Percentiles rank a stretch among this genome's conserved stretches.
These are phyloP conservation scores for Suillus plorans DNA, from an alignment of 768 basidiomycete species.

Conservation along the genomic window DNA sequence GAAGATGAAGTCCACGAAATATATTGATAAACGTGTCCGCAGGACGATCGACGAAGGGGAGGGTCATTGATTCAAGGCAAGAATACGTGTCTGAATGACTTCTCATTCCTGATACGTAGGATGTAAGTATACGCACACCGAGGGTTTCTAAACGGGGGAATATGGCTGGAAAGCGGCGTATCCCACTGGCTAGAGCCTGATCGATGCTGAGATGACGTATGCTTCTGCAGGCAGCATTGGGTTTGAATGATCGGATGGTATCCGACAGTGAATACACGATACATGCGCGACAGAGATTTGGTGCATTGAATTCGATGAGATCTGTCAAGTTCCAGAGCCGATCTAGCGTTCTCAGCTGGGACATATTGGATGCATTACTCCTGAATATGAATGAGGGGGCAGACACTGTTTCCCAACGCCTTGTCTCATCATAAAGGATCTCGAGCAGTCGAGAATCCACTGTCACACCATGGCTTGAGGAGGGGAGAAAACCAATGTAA, in stretches of 20 bases:
- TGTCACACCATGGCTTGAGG: not conserved
- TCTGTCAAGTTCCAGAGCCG: not conserved
- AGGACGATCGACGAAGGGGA: not conserved
- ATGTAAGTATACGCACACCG: too few relatives aligned
- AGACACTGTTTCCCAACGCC: not conserved
- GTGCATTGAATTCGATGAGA: not conserved
- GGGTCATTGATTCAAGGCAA: not conserved
- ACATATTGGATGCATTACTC: not conserved
- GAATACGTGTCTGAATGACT: not conserved
- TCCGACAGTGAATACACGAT: not conserved
- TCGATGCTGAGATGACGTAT: not conserved
- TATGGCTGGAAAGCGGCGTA: not conserved
- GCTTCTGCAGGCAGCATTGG: not conserved
- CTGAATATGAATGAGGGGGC: fast-evolving
- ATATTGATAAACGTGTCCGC: too few relatives aligned
- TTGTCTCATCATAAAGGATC: not conserved
- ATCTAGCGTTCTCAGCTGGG: not conserved
- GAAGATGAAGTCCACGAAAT: not conserved
- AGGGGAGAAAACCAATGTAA: too few relatives aligned
- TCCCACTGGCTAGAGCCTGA: not conserved
- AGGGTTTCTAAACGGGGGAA: not conserved
- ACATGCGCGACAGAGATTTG: not conserved
- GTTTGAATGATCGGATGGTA: not conserved
- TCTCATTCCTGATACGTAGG: too few relatives aligned
- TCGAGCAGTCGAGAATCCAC: not conserved